Percentiles rank a stretch among this genome's conserved stretches.
phyloP scores from a whole-genome alignment of 768 basidiomycete genomes.

The Pleurotus salmoneostramineus region DNA sequence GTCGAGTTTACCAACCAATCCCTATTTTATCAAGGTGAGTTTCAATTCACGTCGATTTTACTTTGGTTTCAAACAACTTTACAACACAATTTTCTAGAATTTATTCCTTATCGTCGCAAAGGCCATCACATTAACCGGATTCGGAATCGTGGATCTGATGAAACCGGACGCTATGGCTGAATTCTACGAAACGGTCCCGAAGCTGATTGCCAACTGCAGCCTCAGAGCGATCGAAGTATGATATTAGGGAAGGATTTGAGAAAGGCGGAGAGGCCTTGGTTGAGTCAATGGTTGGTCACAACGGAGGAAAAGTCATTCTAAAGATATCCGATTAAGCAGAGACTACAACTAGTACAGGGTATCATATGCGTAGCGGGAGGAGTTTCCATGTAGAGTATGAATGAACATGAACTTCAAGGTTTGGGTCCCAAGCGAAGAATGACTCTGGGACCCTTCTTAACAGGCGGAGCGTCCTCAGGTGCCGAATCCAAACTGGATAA shows the following conservation, averaged over 20 bases:
- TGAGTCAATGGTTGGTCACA: conserved; percentile 5
- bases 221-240: conserved; percentile 44
- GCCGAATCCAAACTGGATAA: not conserved
- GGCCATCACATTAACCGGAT: conserved; percentile 40
- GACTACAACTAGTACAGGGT: not conserved
- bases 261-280: conserved; percentile 27
- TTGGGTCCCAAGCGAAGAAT: conserved; percentile 27
- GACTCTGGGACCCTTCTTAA: conserved; percentile 27
- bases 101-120: conserved; percentile 32
- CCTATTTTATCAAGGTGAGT: not conserved
- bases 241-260: conserved; percentile 40
- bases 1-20: conserved; percentile 16
- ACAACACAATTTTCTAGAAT: conserved; percentile 23
- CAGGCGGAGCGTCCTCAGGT: not conserved
- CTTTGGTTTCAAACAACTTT: not conserved
- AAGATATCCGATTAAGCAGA: not conserved
- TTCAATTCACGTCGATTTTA: conserved; percentile 1
- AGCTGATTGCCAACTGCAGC: conserved; percentile 38
- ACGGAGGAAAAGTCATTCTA: conserved; percentile 6
- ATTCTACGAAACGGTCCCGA: conserved; percentile 31
- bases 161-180: conserved; percentile 19
- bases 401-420: not conserved
- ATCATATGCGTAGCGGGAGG: not conserved
- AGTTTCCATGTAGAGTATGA: not conserved
- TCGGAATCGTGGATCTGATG: conserved; percentile 21